These are phyloP conservation scores for Cutaneotrichosporon cyanovorans DNA, from an alignment of 1,284 basidiomycete genomes.

Conservation along the genomic window DNA sequence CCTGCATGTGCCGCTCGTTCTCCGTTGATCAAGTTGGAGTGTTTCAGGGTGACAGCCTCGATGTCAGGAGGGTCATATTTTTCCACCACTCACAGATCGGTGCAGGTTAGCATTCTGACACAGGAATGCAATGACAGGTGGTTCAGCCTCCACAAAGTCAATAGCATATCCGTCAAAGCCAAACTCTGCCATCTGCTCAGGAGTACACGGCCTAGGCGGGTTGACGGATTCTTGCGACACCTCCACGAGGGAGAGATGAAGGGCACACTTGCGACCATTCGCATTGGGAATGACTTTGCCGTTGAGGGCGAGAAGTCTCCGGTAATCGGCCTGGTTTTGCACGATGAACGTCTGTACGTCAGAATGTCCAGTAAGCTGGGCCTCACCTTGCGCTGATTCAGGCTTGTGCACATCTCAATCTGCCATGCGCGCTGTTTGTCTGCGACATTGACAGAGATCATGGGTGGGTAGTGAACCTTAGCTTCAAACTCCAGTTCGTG, in stretches of 20 bases:
- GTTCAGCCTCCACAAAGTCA: conserved; percentile 55
- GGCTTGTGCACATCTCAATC: conserved; percentile 67
- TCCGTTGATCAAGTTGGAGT: conserved; percentile 12
- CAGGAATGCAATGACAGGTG: conserved; percentile 49
- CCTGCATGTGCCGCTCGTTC: conserved; percentile 14
- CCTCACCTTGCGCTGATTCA: conserved; percentile 57
- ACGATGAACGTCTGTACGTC: conserved; percentile 71
- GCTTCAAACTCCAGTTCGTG: conserved; percentile 64
- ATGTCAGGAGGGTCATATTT: neutral
- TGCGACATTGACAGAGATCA: conserved; percentile 63
- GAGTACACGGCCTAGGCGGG: conserved; percentile 18
- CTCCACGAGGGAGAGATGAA: conserved; percentile 23
- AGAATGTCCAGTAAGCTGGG: neutral
- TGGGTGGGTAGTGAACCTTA: conserved; percentile 78
- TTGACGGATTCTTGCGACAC: conserved; percentile 27
- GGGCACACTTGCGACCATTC: conserved; percentile 10
- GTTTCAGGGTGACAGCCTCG: conserved; percentile 33
- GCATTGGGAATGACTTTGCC: conserved; percentile 49
- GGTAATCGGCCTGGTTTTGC: conserved; percentile 75
- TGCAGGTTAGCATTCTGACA: conserved; percentile 58
- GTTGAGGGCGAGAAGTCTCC: conserved; percentile 58
- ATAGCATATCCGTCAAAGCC: conserved; percentile 79
- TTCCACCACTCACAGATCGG: conserved; percentile 54
- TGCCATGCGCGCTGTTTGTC: conserved; percentile 58
- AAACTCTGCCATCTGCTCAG: conserved; percentile 53